phyloP scores from a whole-genome alignment of 2,329 filamentous ascomycete genomes.

The Hymenoscyphus linearis region DNA sequence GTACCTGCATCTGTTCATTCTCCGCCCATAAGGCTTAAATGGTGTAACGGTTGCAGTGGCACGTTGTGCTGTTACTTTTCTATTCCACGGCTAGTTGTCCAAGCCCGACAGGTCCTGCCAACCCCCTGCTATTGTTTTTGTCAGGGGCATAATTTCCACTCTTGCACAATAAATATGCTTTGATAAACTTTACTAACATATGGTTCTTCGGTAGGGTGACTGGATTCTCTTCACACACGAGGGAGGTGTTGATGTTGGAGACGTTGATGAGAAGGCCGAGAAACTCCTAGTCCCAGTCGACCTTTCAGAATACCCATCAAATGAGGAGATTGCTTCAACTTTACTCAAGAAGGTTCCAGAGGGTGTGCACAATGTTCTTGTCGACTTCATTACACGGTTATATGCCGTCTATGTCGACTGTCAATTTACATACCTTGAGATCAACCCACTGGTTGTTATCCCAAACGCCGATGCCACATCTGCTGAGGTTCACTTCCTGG shows the following conservation, averaged over 20 bases:
- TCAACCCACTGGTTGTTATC: slow-evolving; percentile 98
- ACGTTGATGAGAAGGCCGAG: slow-evolving; percentile 98
- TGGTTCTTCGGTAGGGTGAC: slow-evolving; percentile 63
- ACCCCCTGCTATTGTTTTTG: neutral
- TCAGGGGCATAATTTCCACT: neutral
- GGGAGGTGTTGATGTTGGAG: slow-evolving; percentile 98
- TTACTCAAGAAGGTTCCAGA: slow-evolving; percentile 91
- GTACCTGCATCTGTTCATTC: slow-evolving; percentile 20
- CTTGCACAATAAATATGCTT: neutral
- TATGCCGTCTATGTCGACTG: slow-evolving; percentile 99
- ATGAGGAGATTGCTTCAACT: slow-evolving; percentile 80
- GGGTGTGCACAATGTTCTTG: slow-evolving; percentile 94
- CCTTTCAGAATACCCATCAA: slow-evolving; percentile 89
- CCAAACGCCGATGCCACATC: slow-evolving; percentile 90
- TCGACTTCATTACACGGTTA: slow-evolving; percentile 97
- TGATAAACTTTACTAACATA: slow-evolving; percentile 22
- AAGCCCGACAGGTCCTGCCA: neutral
- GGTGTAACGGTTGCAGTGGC: slow-evolving; percentile 1
- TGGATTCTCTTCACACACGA: slow-evolving; percentile 99
- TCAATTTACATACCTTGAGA: slow-evolving; percentile 99
- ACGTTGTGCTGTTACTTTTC: neutral
- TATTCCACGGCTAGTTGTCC: neutral
- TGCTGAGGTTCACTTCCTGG: slow-evolving; percentile 94
- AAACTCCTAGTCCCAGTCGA: slow-evolving; percentile 98
- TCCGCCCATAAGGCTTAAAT: slow-evolving; percentile 12